phyloP scores from a whole-genome alignment of 1,284 basidiomycete genomes.

The Gastroboletus turbinatus region DNA sequence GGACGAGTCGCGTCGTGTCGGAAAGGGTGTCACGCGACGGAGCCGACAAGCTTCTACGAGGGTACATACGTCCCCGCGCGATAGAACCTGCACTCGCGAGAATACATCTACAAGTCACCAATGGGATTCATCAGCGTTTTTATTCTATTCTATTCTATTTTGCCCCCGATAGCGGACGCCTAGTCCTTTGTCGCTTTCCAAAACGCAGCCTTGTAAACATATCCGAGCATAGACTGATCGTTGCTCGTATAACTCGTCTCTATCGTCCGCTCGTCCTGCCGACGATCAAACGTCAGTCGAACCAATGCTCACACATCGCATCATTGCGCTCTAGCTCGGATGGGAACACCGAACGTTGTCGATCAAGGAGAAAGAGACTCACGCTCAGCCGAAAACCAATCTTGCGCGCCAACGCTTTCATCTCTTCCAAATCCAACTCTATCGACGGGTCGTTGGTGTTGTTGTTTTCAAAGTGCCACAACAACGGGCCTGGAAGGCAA shows the following conservation, averaged over 20 bases:
- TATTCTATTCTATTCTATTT: background rate
- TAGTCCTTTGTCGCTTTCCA: conserved; percentile 76
- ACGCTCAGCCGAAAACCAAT: conserved; percentile 87
- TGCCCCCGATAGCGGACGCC: background rate
- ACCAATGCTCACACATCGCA: background rate
- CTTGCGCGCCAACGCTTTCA: conserved; percentile 70
- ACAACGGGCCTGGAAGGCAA: conserved; percentile 65
- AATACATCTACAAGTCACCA: background rate
- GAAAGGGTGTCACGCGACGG: background rate
- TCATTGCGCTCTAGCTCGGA: background rate
- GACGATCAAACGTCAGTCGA: background rate
- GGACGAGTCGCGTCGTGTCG: background rate
- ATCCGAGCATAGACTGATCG: conserved; percentile 81
- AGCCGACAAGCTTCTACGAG: background rate
- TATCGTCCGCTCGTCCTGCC: conserved; percentile 65
- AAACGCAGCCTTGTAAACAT: conserved; percentile 83
- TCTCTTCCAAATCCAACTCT: conserved; percentile 87
- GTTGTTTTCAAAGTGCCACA: conserved; percentile 97
- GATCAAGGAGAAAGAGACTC: conserved; percentile 27
- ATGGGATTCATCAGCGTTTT: background rate
- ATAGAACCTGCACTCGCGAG: background rate
- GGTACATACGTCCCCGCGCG: background rate
- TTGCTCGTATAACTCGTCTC: conserved; percentile 89
- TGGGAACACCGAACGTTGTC: too few species aligned
- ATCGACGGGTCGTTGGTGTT: conserved; percentile 77